A percentile compares a stretch with the other conserved stretches of the same genome.
These are phyloP conservation scores for Apophysomyces elegans DNA, from an alignment of 371 early-diverging fungal species.

Conservation along the genomic window DNA sequence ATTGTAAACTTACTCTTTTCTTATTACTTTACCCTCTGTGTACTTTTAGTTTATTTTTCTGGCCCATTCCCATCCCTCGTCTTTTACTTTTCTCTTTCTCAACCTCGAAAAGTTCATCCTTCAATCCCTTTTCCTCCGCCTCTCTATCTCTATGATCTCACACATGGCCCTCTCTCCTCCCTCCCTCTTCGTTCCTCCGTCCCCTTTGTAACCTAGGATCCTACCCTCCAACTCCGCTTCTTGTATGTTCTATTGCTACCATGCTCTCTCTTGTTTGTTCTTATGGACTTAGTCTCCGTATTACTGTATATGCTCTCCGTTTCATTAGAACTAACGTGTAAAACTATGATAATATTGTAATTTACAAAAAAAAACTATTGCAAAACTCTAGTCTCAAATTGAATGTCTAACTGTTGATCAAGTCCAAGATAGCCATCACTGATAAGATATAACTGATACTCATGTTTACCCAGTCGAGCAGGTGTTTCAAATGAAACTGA, in stretches of 20 bases:
- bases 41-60: conserved; percentile 1
- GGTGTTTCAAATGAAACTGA: conserved; percentile 68
- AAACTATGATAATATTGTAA: conserved; percentile 8
- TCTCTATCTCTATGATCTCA: not conserved
- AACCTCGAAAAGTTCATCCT: not conserved
- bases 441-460: conserved; percentile 62
- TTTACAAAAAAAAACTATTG: conserved; percentile 26
- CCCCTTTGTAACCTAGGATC: conserved; percentile 2
- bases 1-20: conserved; percentile 18
- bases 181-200: not conserved
- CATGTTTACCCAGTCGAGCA: conserved; percentile 63
- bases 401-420: conserved; percentile 65
- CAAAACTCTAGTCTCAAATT: conserved; percentile 53
- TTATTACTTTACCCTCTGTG: not conserved
- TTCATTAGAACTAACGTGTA: conserved; percentile 15
- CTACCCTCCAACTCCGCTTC: not conserved
- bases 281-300: conserved; percentile 16
- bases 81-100: not conserved
- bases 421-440: conserved; percentile 87
- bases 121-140: not conserved
- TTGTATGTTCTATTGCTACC: conserved; percentile 13
- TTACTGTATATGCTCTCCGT: conserved; percentile 6
- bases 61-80: not conserved
- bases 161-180: not conserved
- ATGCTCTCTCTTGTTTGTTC: conserved; percentile 11